Evolutionary conservation across 345 rosid species (phyloP).

Genomic region (Capsella bursapastoris): DNA sequence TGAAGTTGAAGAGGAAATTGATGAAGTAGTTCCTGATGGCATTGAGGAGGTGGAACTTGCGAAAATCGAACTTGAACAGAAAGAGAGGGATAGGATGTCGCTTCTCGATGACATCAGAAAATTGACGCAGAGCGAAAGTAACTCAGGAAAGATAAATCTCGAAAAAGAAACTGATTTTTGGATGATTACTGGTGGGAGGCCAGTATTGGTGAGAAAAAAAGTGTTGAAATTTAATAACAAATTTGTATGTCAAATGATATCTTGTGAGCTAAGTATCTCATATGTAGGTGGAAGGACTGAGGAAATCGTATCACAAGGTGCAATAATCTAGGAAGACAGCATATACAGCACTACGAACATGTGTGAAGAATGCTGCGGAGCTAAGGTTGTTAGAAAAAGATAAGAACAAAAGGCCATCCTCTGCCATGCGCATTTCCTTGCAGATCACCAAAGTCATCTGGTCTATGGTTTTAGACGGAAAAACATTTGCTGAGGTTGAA

Average conservation of each 20-base stretch:
- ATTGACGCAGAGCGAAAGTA: slow-evolving; percentile 59
- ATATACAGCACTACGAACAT: slow-evolving; percentile 67
- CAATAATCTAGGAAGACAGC: slow-evolving; percentile 76
- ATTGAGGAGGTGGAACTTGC: slow-evolving; percentile 97
- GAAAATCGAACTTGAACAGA: slow-evolving; percentile 73
- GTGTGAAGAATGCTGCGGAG: slow-evolving; percentile 90
- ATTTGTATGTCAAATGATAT: background rate
- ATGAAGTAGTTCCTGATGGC: slow-evolving; percentile 95
- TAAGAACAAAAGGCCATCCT: slow-evolving; percentile 95
- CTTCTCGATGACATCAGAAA: slow-evolving; percentile 72
- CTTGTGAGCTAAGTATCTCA: slow-evolving; percentile 1
- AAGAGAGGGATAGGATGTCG: slow-evolving; percentile 70
- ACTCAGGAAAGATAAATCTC: slow-evolving; percentile 54
- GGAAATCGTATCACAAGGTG: slow-evolving; percentile 62
- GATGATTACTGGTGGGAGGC: slow-evolving; percentile 54
- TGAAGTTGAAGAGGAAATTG: slow-evolving; percentile 93
- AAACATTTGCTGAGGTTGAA: slow-evolving; percentile 97
- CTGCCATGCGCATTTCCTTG: slow-evolving; percentile 94
- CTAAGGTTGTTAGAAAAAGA: slow-evolving; percentile 85
- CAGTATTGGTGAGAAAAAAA: slow-evolving; percentile 46
- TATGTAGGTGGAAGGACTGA: slow-evolving; percentile 74
- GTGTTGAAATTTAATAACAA: background rate
- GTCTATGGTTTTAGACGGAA: slow-evolving; percentile 97
- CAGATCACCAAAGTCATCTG: slow-evolving; percentile 88
- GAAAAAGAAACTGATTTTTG: slow-evolving; percentile 49